phyloP scores from a whole-genome alignment of 176 grass and related monocot species.

The Musa itinerans region DNA sequence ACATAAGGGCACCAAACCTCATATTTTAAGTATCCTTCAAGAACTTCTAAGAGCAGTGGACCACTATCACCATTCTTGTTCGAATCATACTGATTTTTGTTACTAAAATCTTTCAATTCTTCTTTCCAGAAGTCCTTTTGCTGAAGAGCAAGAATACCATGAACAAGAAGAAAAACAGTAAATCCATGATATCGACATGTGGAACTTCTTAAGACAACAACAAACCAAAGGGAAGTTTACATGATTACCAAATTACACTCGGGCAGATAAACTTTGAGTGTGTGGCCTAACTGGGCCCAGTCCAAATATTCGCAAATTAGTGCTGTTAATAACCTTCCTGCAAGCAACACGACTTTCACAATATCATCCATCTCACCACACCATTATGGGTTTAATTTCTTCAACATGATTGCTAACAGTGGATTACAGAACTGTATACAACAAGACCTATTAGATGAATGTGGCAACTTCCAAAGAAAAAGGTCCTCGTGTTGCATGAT shows the following conservation, averaged over 20 bases:
- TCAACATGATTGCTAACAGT: neutral
- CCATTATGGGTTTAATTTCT: neutral
- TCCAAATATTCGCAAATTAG: slow-evolving; percentile 86
- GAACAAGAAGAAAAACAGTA: neutral
- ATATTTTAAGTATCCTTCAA: slow-evolving; percentile 90
- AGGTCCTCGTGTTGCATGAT: neutral
- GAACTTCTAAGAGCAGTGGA: slow-evolving; percentile 81
- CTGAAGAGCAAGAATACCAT: slow-evolving; percentile 20
- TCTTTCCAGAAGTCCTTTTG: slow-evolving; percentile 91
- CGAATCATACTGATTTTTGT: slow-evolving; percentile 54
- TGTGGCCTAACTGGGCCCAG: slow-evolving; percentile 86
- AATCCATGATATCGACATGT: neutral
- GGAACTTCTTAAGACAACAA: neutral
- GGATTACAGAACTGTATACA: neutral
- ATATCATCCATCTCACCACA: neutral
- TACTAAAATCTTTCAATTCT: slow-evolving; percentile 66
- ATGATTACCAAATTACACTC: slow-evolving; percentile 88
- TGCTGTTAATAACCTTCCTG: slow-evolving; percentile 82
- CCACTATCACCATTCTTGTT: slow-evolving; percentile 71
- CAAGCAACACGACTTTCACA: slow-evolving; percentile 10
- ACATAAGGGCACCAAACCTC: slow-evolving; percentile 48
- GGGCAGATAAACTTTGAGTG: slow-evolving; percentile 85
- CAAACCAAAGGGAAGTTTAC: neutral
- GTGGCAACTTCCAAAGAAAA: neutral
- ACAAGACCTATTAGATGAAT: neutral